phyloP scores from a whole-genome alignment of 805 yeast species.

The Vanderwaltozyma polyspora region DNA sequence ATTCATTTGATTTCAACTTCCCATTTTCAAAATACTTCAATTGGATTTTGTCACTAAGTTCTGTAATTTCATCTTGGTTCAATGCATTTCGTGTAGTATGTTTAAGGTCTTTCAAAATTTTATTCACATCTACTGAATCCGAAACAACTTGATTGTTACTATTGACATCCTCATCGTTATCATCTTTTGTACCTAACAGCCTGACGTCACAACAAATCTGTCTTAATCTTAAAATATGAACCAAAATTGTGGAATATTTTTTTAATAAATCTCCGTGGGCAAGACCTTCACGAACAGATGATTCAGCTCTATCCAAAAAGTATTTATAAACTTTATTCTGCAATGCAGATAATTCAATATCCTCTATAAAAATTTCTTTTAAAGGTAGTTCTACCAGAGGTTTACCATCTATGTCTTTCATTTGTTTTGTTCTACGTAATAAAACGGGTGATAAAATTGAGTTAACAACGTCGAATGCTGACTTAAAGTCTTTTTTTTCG shows the following conservation, averaged over 20 bases:
- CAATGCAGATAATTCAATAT: slow-evolving; percentile 49
- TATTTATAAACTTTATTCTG: slow-evolving; percentile 60
- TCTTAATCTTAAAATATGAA: slow-evolving; percentile 72
- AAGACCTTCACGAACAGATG: slow-evolving; percentile 47
- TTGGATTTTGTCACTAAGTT: slow-evolving; percentile 1
- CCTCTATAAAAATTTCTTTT: slow-evolving; percentile 61
- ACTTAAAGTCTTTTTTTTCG: slow-evolving; percentile 55
- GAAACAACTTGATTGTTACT: slow-evolving; percentile 6
- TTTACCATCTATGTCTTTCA: slow-evolving; percentile 63
- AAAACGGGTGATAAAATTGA: slow-evolving; percentile 75
- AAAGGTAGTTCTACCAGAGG: slow-evolving; percentile 67
- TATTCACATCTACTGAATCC: slow-evolving; percentile 3
- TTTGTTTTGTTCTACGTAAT: slow-evolving; percentile 74
- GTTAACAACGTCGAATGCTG: slow-evolving; percentile 76
- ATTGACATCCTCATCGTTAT: slow-evolving; percentile 40
- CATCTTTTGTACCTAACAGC: slow-evolving; percentile 41
- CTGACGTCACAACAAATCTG: slow-evolving; percentile 83
- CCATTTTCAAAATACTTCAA: slow-evolving; percentile 22
- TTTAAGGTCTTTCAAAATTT: background rate
- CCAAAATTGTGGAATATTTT: slow-evolving; percentile 66
- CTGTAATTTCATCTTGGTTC: slow-evolving; percentile 4
- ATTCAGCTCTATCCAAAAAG: slow-evolving; percentile 56
- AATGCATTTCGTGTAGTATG: background rate
- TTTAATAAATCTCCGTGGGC: slow-evolving; percentile 57
- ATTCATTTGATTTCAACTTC: slow-evolving; percentile 43